phyloP scores from a whole-genome alignment of 768 basidiomycete genomes.

The Tremella yokohamensis region DNA sequence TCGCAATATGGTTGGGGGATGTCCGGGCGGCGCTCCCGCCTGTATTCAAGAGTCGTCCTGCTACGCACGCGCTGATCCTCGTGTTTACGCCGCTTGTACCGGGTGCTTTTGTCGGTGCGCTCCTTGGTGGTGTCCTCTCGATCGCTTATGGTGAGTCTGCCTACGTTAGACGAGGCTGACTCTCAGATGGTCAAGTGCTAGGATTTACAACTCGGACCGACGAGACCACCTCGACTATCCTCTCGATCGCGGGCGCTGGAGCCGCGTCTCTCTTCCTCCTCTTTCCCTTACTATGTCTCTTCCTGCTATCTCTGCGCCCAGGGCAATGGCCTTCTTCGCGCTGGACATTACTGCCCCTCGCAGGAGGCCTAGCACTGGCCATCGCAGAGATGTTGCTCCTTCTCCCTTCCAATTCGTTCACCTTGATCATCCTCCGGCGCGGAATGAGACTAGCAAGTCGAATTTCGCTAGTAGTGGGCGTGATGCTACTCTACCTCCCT shows the following conservation, averaged over 20 bases:
- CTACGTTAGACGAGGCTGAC: neutral
- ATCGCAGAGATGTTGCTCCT: neutral
- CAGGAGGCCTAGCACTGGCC: neutral
- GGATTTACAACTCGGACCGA: neutral
- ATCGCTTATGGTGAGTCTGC: conserved; percentile 14
- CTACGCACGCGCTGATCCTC: conserved; percentile 6
- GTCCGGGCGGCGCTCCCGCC: conserved; percentile 7
- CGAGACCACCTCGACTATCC: neutral
- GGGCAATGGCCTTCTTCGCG: neutral
- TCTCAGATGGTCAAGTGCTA: neutral
- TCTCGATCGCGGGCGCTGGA: neutral
- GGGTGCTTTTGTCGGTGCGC: conserved; percentile 10
- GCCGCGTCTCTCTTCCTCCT: conserved; percentile 4
- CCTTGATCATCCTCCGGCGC: conserved; percentile 7
- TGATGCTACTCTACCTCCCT: conserved; percentile 3
- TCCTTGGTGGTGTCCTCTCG: conserved; percentile 22
- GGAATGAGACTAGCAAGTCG: conserved; percentile 8
- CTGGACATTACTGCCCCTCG: neutral
- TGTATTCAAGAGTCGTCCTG: neutral
- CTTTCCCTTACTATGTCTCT: conserved; percentile 2
- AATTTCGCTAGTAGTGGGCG: neutral
- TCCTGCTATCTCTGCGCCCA: neutral
- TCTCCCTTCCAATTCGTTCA: neutral
- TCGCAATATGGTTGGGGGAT: neutral
- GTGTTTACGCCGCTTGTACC: conserved; percentile 25